A percentile compares a stretch with the other conserved stretches of the same genome.
phyloP scores from a whole-genome alignment of 2,329 filamentous ascomycete genomes.

The Colletotrichum sp. region DNA sequence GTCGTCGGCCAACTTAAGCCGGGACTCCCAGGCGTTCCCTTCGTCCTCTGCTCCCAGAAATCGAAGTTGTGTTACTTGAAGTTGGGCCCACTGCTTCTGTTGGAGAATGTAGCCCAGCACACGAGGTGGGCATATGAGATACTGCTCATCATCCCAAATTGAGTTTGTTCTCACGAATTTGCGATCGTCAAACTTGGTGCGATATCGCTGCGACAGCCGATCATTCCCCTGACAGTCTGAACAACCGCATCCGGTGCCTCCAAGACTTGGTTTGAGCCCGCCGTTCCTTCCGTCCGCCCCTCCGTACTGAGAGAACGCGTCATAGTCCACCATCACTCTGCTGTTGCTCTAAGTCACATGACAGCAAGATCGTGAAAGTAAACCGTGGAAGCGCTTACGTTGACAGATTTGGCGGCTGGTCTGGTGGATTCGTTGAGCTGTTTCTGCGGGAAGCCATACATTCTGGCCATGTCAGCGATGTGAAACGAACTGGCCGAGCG shows the following conservation, averaged over 20 bases:
- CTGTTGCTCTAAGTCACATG: not conserved
- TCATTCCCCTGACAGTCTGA: not conserved
- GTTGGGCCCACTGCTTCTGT: slow-evolving; percentile 20
- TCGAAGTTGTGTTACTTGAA: not conserved
- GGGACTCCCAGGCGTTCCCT: not conserved
- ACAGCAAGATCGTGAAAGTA: not conserved
- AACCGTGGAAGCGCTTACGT: not conserved
- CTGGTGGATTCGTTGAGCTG: not conserved
- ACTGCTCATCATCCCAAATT: slow-evolving; percentile 8
- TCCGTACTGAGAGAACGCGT: not conserved
- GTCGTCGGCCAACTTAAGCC: slow-evolving; percentile 1
- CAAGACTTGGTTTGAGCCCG: not conserved
- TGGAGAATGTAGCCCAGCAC: slow-evolving; percentile 19
- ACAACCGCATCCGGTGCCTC: not conserved
- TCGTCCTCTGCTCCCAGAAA: not conserved
- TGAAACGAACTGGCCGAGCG: not conserved
- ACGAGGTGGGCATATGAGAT: slow-evolving; percentile 14
- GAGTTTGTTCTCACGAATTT: not conserved
- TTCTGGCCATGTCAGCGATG: not conserved
- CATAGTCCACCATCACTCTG: not conserved
- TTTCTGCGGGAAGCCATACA: not conserved
- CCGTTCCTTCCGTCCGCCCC: not conserved
- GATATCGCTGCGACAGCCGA: not conserved
- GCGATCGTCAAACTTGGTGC: not conserved
- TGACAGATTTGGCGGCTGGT: not conserved